Evolutionary conservation across 2,329 filamentous ascomycete genomes (phyloP).

Genomic region (Aureobasidium sp.): DNA sequence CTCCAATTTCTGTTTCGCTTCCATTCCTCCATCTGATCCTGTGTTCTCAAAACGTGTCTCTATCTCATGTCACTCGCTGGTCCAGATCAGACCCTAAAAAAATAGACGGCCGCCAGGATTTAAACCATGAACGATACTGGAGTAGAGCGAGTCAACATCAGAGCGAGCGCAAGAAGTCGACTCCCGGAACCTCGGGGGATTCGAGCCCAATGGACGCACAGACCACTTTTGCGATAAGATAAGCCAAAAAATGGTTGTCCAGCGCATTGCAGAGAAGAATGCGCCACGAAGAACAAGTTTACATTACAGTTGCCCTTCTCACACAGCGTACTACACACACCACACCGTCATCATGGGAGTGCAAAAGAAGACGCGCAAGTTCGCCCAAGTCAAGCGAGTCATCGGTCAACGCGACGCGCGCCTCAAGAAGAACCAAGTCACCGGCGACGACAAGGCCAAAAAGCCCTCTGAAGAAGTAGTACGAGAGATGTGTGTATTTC

Average conservation of each 20-base stretch:
- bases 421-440: constrained; percentile 71
- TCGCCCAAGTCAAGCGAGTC: constrained; percentile 73
- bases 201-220: neutral
- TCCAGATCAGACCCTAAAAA: too few relatives aligned
- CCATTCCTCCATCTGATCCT: too few relatives aligned
- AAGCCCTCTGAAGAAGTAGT: constrained; percentile 56
- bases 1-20: neutral
- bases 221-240: neutral
- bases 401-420: constrained; percentile 74
- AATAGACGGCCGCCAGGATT: too few relatives aligned
- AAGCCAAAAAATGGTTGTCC: constrained; percentile 1
- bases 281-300: neutral
- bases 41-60: too few relatives aligned
- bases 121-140: neutral
- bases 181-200: neutral
- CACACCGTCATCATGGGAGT: constrained; percentile 59
- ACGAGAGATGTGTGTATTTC: constrained; percentile 54
- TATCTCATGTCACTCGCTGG: too few relatives aligned
- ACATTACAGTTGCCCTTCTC: too few relatives aligned
- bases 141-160: neutral
- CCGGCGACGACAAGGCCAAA: constrained; percentile 52
- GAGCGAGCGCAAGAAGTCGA: neutral
- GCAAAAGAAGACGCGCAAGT: constrained; percentile 86
- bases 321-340: neutral
- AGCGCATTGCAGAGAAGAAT: neutral